phyloP scores from a whole-genome alignment of 2,329 filamentous ascomycete species.

The Pseudogymnoascus sp. region DNA sequence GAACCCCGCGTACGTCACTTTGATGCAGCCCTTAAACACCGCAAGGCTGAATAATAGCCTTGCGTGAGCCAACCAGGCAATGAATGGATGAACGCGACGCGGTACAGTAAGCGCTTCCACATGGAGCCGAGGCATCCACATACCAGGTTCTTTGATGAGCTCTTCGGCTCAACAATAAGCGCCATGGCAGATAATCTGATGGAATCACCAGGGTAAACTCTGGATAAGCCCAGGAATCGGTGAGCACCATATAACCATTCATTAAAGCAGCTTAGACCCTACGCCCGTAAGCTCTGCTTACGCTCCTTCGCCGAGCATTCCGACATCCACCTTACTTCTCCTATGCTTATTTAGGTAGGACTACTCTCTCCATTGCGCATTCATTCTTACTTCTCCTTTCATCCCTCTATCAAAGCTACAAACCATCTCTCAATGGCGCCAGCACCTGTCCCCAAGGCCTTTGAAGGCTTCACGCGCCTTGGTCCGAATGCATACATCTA shows the following conservation, averaged over 20 bases:
- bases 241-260: neutral
- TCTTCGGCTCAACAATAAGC: neutral
- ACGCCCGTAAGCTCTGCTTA: neutral
- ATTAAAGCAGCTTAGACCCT: neutral
- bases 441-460: neutral
- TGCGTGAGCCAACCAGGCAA: neutral
- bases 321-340: neutral
- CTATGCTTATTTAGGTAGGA: neutral
- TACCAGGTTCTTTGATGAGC: neutral
- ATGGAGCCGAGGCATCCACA: neutral
- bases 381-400: neutral
- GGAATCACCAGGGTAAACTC: neutral
- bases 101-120: neutral
- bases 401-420: neutral
- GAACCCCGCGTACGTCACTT: neutral
- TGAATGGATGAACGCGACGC: neutral
- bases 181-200: neutral
- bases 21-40: neutral
- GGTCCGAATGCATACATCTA: constrained; percentile 32
- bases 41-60: neutral
- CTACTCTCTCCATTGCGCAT: neutral
- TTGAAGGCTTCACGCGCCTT: constrained; percentile 29
- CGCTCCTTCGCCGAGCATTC: neutral
- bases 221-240: neutral
- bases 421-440: neutral